Evolutionary conservation across 1,139 yeast species (phyloP).

Genomic region (Saccharomycopsis crataegensis): DNA sequence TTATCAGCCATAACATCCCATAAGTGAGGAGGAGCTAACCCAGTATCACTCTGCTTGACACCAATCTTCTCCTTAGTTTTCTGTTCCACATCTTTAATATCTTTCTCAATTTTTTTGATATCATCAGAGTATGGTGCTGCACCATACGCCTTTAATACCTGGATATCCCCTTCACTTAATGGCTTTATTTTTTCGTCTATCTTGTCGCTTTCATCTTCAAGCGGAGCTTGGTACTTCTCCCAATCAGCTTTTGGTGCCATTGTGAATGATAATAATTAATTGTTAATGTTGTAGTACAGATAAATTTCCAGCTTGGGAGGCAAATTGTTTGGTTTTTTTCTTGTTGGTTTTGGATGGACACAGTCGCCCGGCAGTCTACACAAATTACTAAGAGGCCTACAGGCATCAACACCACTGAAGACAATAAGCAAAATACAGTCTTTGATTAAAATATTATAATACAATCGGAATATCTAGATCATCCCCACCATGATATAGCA

Average conservation of each 20-base stretch:
- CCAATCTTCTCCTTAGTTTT: conserved; percentile 93
- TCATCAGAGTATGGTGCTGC: conserved; percentile 91
- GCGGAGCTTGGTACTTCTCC: conserved; percentile 92
- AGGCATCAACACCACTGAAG: background rate
- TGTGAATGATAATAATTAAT: background rate
- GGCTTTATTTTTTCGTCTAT: conserved; percentile 75
- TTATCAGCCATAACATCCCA: conserved; percentile 98
- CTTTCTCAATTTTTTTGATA: conserved; percentile 77
- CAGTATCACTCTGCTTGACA: conserved; percentile 90
- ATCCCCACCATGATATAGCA: conserved; percentile 93
- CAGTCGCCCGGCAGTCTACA: background rate
- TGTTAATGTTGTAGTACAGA: background rate
- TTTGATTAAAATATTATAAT: background rate
- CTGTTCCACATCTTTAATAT: conserved; percentile 72
- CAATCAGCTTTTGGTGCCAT: conserved; percentile 61
- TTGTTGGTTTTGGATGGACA: background rate
- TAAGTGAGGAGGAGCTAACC: conserved; percentile 87
- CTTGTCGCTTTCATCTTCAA: conserved; percentile 49
- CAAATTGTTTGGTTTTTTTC: background rate
- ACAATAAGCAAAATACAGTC: background rate
- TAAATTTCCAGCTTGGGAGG: background rate
- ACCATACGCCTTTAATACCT: conserved; percentile 91
- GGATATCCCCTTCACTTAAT: conserved; percentile 92
- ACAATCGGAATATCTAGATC: conserved; percentile 11
- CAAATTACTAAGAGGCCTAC: background rate